A percentile compares a stretch with the other conserved stretches of the same genome.
Conservation (phyloP, 1,284 basidiomycete genomes). For the Moniliophthora roreri region DNA sequence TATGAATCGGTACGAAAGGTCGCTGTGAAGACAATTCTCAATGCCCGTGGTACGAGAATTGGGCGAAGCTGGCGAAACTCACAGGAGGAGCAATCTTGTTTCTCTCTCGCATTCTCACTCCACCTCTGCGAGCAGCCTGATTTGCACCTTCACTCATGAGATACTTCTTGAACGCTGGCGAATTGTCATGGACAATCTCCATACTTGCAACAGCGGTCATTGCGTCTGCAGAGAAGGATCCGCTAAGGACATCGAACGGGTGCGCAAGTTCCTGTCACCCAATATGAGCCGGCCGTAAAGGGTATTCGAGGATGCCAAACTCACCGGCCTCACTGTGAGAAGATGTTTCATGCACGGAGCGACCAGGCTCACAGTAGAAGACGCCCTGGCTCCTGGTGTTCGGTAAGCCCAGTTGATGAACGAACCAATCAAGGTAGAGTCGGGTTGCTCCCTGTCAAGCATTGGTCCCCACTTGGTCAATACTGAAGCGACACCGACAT, state of each 20-base stretch:
- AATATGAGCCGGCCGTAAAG: too few species aligned
- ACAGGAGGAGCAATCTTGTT: slow-evolving; percentile 7
- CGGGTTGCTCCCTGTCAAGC: slow-evolving; percentile 20
- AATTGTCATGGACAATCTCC: slow-evolving; percentile 2
- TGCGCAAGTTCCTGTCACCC: too few species aligned
- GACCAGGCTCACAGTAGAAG: neutral
- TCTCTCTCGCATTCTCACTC: neutral
- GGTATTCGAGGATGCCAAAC: too few species aligned
- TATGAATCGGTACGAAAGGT: too few species aligned
- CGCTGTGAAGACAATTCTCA: too few species aligned
- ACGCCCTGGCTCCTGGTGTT: neutral
- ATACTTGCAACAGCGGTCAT: neutral
- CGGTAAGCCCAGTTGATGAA: slow-evolving; percentile 43
- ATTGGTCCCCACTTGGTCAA: slow-evolving; percentile 35
- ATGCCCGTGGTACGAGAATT: too few species aligned
- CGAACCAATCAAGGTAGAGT: slow-evolving; percentile 37
- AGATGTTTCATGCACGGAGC: neutral
- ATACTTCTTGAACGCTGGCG: neutral
- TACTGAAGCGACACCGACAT: slow-evolving; percentile 33
- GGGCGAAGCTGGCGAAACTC: neutral
- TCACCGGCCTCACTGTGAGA: too few species aligned
- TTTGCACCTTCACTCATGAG: neutral
- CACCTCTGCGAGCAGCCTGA: neutral
- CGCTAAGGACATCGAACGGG: too few species aligned
- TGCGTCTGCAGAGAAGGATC: neutral